Conservation (phyloP, 164 flowering plant genomes). For the Liriodendron chinense region DNA sequence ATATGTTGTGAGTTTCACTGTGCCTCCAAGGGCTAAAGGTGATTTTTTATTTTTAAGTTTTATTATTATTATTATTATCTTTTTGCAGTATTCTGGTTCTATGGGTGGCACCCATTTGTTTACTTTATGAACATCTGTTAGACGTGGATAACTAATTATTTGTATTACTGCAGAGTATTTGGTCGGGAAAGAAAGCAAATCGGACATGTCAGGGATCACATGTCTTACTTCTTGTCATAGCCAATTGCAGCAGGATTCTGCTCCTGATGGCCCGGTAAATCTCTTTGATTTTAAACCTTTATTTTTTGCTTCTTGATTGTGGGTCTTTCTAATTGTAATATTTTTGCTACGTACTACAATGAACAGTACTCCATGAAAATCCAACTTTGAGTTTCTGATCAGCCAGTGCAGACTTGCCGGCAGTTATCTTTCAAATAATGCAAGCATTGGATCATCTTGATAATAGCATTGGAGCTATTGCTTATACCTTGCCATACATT, state of each 20-base stretch:
- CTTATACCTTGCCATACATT: background rate
- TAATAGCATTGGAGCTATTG: background rate
- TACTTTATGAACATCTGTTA: background rate
- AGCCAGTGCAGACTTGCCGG: background rate
- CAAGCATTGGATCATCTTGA: background rate
- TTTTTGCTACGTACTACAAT: background rate
- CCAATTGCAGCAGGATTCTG: constrained; percentile 15
- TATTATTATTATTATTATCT: background rate
- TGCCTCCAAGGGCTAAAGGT: constrained; percentile 59
- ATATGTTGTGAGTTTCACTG: constrained; percentile 79
- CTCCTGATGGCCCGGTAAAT: constrained; percentile 35
- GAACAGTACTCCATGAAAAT: background rate
- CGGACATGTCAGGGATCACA: constrained; percentile 43
- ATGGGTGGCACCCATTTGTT: background rate
- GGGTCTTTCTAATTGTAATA: background rate
- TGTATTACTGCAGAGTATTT: constrained; percentile 32
- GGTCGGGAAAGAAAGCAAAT: constrained; percentile 31
- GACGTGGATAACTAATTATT: background rate
- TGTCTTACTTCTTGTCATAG: constrained; percentile 13
- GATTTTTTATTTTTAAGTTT: constrained; percentile 15
- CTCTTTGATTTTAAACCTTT: background rate
- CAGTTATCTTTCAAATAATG: background rate
- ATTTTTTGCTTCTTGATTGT: background rate
- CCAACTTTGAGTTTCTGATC: background rate
- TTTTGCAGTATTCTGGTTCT: background rate